Conservation (phyloP, 2,329 filamentous ascomycete species). For the Podosphaera fusca region DNA sequence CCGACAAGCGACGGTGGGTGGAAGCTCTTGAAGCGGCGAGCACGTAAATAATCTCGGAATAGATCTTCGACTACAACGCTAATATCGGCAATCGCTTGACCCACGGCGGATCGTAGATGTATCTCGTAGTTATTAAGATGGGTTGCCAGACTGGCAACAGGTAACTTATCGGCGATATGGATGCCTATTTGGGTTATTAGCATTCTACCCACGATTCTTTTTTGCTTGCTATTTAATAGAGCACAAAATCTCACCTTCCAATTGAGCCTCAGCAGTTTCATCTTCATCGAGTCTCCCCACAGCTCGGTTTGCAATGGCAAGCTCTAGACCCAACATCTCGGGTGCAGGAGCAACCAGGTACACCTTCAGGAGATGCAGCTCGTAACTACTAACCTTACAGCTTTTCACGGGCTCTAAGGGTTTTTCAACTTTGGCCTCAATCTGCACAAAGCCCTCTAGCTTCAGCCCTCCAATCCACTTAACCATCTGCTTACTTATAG, state of each 20-base stretch:
- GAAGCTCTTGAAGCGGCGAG: slow-evolving; percentile 56
- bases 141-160: slow-evolving; percentile 31
- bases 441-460: slow-evolving; percentile 58
- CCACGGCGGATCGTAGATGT: slow-evolving; percentile 76
- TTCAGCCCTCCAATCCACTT: slow-evolving; percentile 63
- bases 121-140: slow-evolving; percentile 79
- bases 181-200: slow-evolving; percentile 13
- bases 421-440: slow-evolving; percentile 62
- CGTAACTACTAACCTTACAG: slow-evolving; percentile 53
- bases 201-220: not conserved
- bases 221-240: not conserved
- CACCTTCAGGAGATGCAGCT: slow-evolving; percentile 73
- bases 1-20: slow-evolving; percentile 79
- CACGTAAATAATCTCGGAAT: slow-evolving; percentile 58
- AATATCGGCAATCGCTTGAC: slow-evolving; percentile 53
- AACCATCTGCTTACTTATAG: slow-evolving; percentile 69
- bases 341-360: slow-evolving; percentile 49
- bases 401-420: slow-evolving; percentile 76
- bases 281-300: slow-evolving; percentile 37
- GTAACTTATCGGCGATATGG: slow-evolving; percentile 26
- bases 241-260: slow-evolving; percentile 16
- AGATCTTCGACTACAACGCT: slow-evolving; percentile 24
- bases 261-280: slow-evolving; percentile 22
- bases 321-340: slow-evolving; percentile 31
- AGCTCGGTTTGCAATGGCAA: slow-evolving; percentile 30